These are phyloP conservation scores for Mycena pura DNA, from an alignment of 768 basidiomycete genomes.

Conservation along the genomic window DNA sequence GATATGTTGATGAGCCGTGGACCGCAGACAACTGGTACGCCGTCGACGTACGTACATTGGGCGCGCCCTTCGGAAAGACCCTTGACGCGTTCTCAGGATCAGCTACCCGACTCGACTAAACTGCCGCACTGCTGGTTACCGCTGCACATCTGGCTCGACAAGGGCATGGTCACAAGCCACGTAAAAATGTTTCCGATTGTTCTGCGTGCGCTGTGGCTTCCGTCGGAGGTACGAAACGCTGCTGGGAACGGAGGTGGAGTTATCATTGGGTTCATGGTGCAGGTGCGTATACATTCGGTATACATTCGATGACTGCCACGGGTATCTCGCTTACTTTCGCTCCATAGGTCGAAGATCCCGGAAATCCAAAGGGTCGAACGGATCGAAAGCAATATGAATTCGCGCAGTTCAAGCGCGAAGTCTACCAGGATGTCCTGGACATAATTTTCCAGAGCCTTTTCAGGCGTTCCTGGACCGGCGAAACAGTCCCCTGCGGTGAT, in stretches of 20 bases:
- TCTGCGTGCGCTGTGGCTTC: constrained; percentile 34
- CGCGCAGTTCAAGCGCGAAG: constrained; percentile 35
- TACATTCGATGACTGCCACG: no score
- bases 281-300: no score
- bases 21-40: no score
- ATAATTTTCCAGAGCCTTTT: constrained; percentile 29
- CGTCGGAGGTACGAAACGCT: constrained; percentile 35
- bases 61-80: no score
- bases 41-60: no score
- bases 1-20: no score
- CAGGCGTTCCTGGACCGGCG: constrained; percentile 28
- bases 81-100: background rate
- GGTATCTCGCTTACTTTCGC: constrained; percentile 21
- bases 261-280: constrained; percentile 37
- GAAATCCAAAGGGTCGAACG: constrained; percentile 26
- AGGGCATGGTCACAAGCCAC: background rate
- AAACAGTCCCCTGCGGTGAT: constrained; percentile 32
- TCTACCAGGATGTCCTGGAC: constrained; percentile 36
- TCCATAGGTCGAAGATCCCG: constrained; percentile 25
- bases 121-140: background rate
- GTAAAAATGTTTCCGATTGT: constrained; percentile 36
- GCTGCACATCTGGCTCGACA: no score
- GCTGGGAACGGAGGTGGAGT: constrained; percentile 42
- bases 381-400: constrained; percentile 31
- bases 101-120: background rate